Evolutionary conservation across 2,329 filamentous ascomycete species (phyloP), one percentile per base, ranked within the genome.

Genomic region (Cladosporium sp.): DNA sequence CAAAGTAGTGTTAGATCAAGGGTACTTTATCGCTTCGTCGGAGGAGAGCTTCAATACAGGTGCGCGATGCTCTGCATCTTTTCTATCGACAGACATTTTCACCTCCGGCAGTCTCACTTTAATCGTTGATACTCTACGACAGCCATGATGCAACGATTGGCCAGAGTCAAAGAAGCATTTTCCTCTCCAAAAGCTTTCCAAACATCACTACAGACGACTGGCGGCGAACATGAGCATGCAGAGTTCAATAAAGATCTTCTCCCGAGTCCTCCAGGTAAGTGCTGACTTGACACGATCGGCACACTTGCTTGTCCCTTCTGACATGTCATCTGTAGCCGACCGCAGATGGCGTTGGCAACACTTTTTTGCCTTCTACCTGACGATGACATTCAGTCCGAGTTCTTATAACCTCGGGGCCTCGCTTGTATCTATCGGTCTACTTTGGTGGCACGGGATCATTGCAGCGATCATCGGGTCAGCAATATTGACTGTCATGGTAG

Each of bases 361-460:
- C 43, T 70, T 71, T 16, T 77, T 76, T 60, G 74, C 76, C 58
- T 67, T 77, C 65, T 76, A 70, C 14, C 72, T 73, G 46, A 74
- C 75, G 1, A 76, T 77, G 60, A 73, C 72, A 11, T 74, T 73
- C 4, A 49, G 39, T 8, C 58, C 58, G 13, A 73, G 70, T 23
- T 75, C 72, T 3, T 77, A 76, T 64, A 77, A 77, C 58, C 73
- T 77, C 70, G 70, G 70, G n/a, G 68, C 68, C 5, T 70, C 68
- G 6, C 70, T 78, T 5, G 70, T 77, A 25, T 71, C 73, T 2
- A 72, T 74, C 11, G 75, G 75, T 6, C 67, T 78, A 14, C 43
- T 60, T 8, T 60, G 58, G 58, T 60, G 58, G 58, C 58, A 60
- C 26, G 28, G 58, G 3, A 60, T 60, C 26, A 54, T 63, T 14